Base-by-base conservation (phyloP, 1,284 basidiomycete species). In the Testicularia cyperi region DNA sequence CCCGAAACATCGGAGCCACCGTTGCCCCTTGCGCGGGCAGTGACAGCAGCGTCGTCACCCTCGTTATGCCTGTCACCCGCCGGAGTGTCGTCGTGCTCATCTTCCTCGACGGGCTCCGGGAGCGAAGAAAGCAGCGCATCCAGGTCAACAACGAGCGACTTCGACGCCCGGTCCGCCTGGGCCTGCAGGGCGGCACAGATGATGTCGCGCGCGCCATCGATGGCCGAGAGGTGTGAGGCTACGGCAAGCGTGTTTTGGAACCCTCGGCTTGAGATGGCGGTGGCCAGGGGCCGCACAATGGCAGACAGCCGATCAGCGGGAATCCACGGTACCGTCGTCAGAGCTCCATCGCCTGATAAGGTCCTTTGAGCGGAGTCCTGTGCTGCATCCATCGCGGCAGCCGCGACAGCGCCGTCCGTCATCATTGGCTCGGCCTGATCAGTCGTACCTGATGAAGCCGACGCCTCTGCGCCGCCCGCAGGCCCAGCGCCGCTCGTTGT, bases 191-290 rank as follows among this genome's bases (percentile, higher is more conserved):
- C 70, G 5, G 42, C 47, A 26, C 66, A 67, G 44, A 76, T 65
- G 37, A 54, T 43, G 9, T 70, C 65, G 18, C 65, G 65, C 10
- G 68, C 69, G 14, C 68, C 72, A 4, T 58, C 61, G 13, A 76
- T 44, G 10, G 45, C 25, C 6, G 70, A 49, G 13, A 76, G 65
- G 34, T 76, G 69, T 32, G 65, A 57, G 0, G 72, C 72, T 27
- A 76, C 66, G 20, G 65, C 56, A 14, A 76, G 40, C n/a, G 74
- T 76, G 47, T 74, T 53, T 42, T 76, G 74, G 68, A 76, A 76
- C 16, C 71, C 74, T 23, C 68, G 67, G 48, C 57, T 58, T 20
- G 66, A 68, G 22, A 76, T 66, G 18, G 71, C 55, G 22, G 69
- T 74, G 9, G 56, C 54, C 31, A 76, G 42, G 12, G 74, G 74